Percentiles rank a stretch among this genome's conserved stretches.
Conservation (phyloP, 176 grass and related monocot genomes). For the Aechmea fasciata region DNA sequence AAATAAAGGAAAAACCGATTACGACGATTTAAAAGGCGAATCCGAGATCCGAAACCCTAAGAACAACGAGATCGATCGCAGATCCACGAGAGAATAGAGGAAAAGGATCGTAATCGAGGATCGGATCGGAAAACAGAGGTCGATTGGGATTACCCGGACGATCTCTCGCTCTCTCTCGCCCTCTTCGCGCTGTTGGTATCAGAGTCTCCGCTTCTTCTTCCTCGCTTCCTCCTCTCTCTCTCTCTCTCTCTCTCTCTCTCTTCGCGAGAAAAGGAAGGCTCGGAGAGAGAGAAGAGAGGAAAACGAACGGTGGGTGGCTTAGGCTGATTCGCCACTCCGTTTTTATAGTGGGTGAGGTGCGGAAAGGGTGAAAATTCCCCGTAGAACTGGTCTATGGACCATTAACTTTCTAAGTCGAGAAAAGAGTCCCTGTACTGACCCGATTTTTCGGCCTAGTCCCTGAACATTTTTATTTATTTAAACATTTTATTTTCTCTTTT, state of each 20-base stretch:
- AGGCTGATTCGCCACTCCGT: background rate
- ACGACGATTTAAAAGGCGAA: too few relatives aligned
- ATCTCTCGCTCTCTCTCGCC: too few relatives aligned
- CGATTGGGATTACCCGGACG: background rate
- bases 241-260: background rate
- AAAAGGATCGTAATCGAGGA: background rate
- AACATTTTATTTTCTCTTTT: too few relatives aligned
- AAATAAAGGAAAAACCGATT: background rate
- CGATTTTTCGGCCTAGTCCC: too few relatives aligned
- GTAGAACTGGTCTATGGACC: too few relatives aligned
- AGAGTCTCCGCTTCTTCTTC: background rate
- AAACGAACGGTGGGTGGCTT: background rate
- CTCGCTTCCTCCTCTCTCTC: background rate
- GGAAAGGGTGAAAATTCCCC: background rate
- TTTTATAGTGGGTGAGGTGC: background rate
- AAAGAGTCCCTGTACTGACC: too few relatives aligned
- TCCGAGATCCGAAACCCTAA: background rate
- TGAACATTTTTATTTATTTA: too few relatives aligned
- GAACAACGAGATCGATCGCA: background rate
- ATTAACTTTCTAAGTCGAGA: too few relatives aligned
- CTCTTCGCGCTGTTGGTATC: too few relatives aligned
- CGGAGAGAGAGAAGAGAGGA: background rate
- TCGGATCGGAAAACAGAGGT: background rate
- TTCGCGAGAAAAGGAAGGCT: background rate
- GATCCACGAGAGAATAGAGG: background rate